Conservation (phyloP, 495 filamentous ascomycete genomes). For the Cetradonia linearis region DNA sequence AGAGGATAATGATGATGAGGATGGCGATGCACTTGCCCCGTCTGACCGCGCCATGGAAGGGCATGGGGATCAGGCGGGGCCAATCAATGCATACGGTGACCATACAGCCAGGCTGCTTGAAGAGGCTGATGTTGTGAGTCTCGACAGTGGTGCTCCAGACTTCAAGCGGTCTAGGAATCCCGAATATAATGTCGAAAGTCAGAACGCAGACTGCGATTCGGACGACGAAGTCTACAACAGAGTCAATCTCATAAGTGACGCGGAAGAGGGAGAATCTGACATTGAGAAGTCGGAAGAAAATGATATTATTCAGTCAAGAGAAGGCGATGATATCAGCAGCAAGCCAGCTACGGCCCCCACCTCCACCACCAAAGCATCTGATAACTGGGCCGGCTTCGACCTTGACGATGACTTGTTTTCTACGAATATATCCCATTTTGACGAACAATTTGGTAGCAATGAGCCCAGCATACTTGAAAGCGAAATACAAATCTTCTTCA, state of each 20-base stretch:
- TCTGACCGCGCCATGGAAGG: slow-evolving; percentile 38
- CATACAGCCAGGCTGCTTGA: background rate
- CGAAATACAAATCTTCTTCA: slow-evolving; percentile 35
- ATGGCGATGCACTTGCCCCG: slow-evolving; percentile 42
- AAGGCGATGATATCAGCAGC: slow-evolving; percentile 32
- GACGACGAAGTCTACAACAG: slow-evolving; percentile 63
- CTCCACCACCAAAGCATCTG: slow-evolving; percentile 28
- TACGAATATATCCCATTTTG: slow-evolving; percentile 40
- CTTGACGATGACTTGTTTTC: slow-evolving; percentile 41
- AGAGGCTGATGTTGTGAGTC: background rate
- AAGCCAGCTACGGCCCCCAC: slow-evolving; percentile 30
- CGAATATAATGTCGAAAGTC: background rate
- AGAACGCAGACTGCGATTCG: background rate
- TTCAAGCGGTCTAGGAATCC: background rate
- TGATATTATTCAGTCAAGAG: slow-evolving; percentile 53
- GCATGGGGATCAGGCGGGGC: slow-evolving; percentile 38
- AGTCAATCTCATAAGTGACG: slow-evolving; percentile 68
- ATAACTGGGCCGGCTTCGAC: slow-evolving; percentile 50
- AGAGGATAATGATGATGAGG: slow-evolving; percentile 37
- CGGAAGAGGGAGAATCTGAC: slow-evolving; percentile 64
- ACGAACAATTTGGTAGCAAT: slow-evolving; percentile 33
- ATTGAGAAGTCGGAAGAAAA: slow-evolving; percentile 63
- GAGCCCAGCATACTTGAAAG: slow-evolving; percentile 34
- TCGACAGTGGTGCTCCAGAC: background rate
- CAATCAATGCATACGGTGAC: slow-evolving; percentile 12